These are phyloP conservation scores for Nepenthes gracilis DNA, from an alignment of 148 eudicot species.

Conservation along the genomic window DNA sequence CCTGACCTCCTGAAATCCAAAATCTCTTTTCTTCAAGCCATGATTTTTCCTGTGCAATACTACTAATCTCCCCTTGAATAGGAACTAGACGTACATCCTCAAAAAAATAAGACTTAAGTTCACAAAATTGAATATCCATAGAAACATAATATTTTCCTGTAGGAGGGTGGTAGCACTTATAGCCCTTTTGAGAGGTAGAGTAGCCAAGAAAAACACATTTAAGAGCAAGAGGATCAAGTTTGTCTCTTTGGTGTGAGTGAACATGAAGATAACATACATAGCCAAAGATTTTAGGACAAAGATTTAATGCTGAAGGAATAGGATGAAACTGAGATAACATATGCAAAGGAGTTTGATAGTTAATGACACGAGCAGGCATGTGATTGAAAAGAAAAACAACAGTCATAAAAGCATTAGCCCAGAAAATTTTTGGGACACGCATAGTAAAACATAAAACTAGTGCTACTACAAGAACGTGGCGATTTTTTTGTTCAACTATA, in stretches of 20 bases:
- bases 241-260: neutral
- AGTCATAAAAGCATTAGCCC: neutral
- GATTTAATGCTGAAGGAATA: neutral
- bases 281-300: neutral
- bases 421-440: neutral
- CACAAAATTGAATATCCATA: neutral
- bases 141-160: neutral
- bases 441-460: neutral
- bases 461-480: neutral
- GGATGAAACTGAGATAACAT: too few species aligned
- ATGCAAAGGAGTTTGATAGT: too few species aligned
- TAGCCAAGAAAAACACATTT: constrained; percentile 1
- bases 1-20: too few species aligned
- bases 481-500: neutral
- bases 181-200: constrained; percentile 1
- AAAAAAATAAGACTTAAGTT: neutral
- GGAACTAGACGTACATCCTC: too few species aligned
- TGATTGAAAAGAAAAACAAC: too few species aligned
- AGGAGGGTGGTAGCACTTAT: neutral
- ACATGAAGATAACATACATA: neutral
- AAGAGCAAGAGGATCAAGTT: constrained; percentile 1
- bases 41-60: too few species aligned
- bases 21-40: too few species aligned
- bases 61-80: too few species aligned
- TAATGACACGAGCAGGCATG: too few species aligned